Base-by-base conservation (phyloP, 2,329 filamentous ascomycete species). In the Byssochlamys sp. region DNA sequence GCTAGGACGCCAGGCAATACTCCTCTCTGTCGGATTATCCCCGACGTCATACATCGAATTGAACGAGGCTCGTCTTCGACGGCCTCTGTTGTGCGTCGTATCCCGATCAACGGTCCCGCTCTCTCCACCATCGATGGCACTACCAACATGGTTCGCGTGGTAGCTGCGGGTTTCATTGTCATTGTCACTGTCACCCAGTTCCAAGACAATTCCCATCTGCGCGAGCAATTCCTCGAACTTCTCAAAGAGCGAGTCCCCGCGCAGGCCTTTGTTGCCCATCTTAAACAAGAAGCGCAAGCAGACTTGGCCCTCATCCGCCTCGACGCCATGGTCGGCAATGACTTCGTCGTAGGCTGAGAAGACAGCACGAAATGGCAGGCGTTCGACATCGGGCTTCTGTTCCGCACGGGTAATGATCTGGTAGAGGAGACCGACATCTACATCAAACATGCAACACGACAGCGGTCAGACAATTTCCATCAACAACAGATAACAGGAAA, bases 261-360 rank as follows among this genome's bases (percentile, higher is more conserved):
- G 79, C 65, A 84, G 63, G 50, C 66, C 67, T 60, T 73, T 80
- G 59, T 84, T 85, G 55, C 89, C 88, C 69, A 96, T 84, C 66
- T 86, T 86, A 70, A 94, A 89, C 57, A 96, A 75, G 65, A 95
- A 85, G 61, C 87, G 84, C 62, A 90, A 85, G 66, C 91, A 86
- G 63, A 88, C 84, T 64, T 85, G 84, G 66, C 91, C 89, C 63
- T 87, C 80, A 65, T 89, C 85, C n/a, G 84, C 80, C 59, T 89
- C 81, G 62, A 90, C 77, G 56, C 84, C 87, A 75, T 88, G 78
- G 62, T 84, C 78, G 4, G 82, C 83, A n/a, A 95, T 81, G 49
- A 91, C 80, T 57, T 83, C 79, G 67, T 94, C 87, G 69, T 95
- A 95, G 29, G 90, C 89, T 55, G 81, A 80, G 73, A 95, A 95